These are phyloP conservation scores for Clonostachys rosea DNA, from an alignment of 2,329 filamentous ascomycete genomes.

Conservation along the genomic window DNA sequence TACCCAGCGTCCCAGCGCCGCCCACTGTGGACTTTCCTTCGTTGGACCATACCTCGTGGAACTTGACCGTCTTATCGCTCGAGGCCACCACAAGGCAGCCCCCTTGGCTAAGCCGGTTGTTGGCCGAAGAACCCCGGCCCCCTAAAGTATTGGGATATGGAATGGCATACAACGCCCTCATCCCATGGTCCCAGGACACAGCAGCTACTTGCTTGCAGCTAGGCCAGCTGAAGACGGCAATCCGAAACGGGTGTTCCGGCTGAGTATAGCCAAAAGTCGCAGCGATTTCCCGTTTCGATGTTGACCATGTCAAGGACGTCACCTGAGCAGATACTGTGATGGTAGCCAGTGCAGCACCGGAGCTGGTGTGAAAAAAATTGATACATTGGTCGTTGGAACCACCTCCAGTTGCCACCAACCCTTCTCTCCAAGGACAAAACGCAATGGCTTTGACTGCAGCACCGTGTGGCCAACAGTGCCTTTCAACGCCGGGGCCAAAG, in stretches of 20 bases:
- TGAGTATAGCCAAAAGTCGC: constrained; percentile 93
- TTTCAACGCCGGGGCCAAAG: constrained; percentile 52
- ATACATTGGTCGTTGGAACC: constrained; percentile 94
- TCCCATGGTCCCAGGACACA: constrained; percentile 77
- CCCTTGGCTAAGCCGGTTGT: constrained; percentile 20
- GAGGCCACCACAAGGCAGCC: constrained; percentile 83
- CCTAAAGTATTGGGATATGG: constrained; percentile 60
- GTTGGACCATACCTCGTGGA: constrained; percentile 89
- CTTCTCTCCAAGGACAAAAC: constrained; percentile 91
- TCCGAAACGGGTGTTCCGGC: constrained; percentile 81
- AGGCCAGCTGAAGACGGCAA: constrained; percentile 94
- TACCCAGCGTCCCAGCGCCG: constrained; percentile 63
- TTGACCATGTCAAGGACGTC: constrained; percentile 88
- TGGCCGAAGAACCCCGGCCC: constrained; percentile 15
- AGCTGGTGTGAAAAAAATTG: constrained; percentile 87
- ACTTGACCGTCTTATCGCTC: constrained; percentile 89
- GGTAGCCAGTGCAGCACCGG: constrained; percentile 78
- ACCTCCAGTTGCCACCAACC: constrained; percentile 83
- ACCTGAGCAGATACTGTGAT: constrained; percentile 93
- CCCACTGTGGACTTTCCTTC: constrained; percentile 46
- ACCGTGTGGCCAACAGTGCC: constrained; percentile 71
- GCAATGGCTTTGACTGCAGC: constrained; percentile 96
- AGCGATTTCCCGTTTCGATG: constrained; percentile 77
- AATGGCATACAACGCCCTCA: constrained; percentile 82
- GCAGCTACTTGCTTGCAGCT: constrained; percentile 80